Percentiles rank a stretch among this genome's conserved stretches.
Conservation (phyloP, 163 green algal species). For the Chlorella variabilis region DNA sequence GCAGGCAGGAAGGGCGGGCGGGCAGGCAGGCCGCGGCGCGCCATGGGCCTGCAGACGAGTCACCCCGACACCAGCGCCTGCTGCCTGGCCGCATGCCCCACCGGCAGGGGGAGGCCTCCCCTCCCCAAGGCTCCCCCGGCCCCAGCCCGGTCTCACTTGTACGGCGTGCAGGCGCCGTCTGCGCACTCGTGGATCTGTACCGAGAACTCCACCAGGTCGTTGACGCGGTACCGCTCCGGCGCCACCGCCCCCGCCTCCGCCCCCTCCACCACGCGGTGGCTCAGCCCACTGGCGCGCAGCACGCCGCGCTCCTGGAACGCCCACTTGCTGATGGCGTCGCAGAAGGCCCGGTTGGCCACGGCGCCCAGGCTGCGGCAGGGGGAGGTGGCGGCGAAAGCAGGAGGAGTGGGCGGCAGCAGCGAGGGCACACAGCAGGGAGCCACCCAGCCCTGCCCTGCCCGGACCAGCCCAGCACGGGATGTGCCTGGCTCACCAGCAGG, state of each 20-base stretch:
- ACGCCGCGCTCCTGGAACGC: conserved; percentile 77
- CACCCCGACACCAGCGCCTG: no score
- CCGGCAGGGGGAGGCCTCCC: no score
- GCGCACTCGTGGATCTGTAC: conserved; percentile 74
- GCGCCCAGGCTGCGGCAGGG: conserved; percentile 39
- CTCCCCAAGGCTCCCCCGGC: no score
- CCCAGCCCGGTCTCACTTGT: no score
- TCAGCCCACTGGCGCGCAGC: conserved; percentile 61
- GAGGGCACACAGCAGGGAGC: background rate
- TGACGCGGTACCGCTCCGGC: conserved; percentile 81
- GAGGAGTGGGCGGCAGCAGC: background rate
- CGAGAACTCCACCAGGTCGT: conserved; percentile 80
- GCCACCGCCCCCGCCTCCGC: conserved; percentile 38
- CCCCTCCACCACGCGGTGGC: conserved; percentile 53
- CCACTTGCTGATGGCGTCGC: conserved; percentile 71
- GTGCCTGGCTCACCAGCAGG: no score
- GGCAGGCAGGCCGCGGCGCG: no score
- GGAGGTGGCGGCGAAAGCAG: background rate
- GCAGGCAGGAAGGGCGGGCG: background rate
- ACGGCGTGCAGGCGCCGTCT: conserved; percentile 69
- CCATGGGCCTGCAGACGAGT: no score
- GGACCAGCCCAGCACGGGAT: background rate
- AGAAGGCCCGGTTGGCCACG: conserved; percentile 76
- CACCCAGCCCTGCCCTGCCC: background rate
- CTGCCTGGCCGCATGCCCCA: background rate